Percentiles rank a stretch among this genome's conserved stretches.
Conservation (phyloP, 2,329 filamentous ascomycete genomes). For the Teratosphaeria destructans region DNA sequence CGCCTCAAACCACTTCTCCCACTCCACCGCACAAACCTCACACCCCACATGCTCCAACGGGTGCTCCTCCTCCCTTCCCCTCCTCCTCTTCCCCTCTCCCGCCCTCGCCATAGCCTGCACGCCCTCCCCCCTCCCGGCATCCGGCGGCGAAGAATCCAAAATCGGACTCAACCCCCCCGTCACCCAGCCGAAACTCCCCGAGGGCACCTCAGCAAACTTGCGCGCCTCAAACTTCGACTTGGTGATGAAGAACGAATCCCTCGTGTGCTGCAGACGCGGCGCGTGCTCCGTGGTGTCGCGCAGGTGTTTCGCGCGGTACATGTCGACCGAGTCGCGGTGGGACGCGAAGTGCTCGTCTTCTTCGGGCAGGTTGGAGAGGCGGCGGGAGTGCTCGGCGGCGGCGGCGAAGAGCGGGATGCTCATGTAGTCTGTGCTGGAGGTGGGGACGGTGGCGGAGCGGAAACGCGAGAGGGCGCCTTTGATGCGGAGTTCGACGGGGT, state of each 20-base stretch:
- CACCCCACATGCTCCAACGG: conserved; percentile 15
- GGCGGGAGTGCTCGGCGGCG: conserved; percentile 1
- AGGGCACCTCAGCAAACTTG: conserved; percentile 2
- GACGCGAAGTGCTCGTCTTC: conserved; percentile 13
- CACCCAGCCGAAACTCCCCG: conserved; percentile 8
- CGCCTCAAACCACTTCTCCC: conserved; percentile 12
- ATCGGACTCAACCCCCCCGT: conserved; percentile 18
- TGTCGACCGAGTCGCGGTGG: conserved; percentile 23
- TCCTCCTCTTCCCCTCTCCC: background rate
- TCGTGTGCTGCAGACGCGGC: conserved; percentile 10
- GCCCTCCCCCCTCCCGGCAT: background rate
- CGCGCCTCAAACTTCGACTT: conserved; percentile 15
- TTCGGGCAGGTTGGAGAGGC: conserved; percentile 11
- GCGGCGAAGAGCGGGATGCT: background rate
- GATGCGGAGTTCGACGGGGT: conserved; percentile 5
- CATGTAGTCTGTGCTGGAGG: conserved; percentile 1
- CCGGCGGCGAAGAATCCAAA: conserved; percentile 21
- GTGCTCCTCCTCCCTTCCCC: conserved; percentile 6
- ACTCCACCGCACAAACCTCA: conserved; percentile 17
- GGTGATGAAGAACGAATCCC: conserved; percentile 20
- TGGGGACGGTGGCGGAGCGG: conserved; percentile 1
- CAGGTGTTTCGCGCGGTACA: conserved; percentile 2
- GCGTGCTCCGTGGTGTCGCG: conserved; percentile 4
- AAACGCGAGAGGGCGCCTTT: background rate
- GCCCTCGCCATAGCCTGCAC: background rate